Base-by-base conservation (phyloP, 2,329 filamentous ascomycete genomes). In the Sclerotinia sclerotiorum region DNA sequence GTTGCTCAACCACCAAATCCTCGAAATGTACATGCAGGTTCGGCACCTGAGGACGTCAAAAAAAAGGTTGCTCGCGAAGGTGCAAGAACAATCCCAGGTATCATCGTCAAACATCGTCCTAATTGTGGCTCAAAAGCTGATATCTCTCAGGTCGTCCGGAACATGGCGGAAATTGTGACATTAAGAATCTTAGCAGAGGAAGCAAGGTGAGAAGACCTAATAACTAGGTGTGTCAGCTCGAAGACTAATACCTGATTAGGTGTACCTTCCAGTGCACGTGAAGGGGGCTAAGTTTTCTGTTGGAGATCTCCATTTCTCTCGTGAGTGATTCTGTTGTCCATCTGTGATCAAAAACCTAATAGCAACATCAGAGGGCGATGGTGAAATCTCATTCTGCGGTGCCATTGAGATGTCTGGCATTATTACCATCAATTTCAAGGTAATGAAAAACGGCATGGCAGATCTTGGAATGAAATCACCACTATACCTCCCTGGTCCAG, bases 351-450 rank as follows among this genome's bases (percentile, higher is more conserved):
- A n/a, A 15, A 42, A 17, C 7, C 24, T 60, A 21, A 67, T 42
- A 7, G 32, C 56, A 13, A 96, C 95, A 79, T 89, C 87, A 5
- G 91, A 96, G 79, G 93, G 93, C 11, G 93, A 97, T 76, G 93
- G 93, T 8, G 93, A 97, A 78, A 96, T 97, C 69, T 92, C 88
- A 3, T 97, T 93, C 77, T 93, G 90, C 72, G 90, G 90, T 27
- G 94, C 93, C 7, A 97, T 97, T 74, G 94, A 97, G 79, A 97
- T 97, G 91, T 92, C 93, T 0, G 93, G 93, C 5, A 83, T 92
- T 55, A 97, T 97, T 74, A 97, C 93, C 3, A 86, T 97, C 79
- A 97, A 95, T 75, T 94, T 97, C 82, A 88, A 87, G 62, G 90
- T 97, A 21, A 88, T 97, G 83, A 96, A 95, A 78, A 85, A 87